Evolutionary conservation across 441 rosid species (phyloP), one percentile per base, ranked within the genome.

Genomic region (Capsella rubella): DNA sequence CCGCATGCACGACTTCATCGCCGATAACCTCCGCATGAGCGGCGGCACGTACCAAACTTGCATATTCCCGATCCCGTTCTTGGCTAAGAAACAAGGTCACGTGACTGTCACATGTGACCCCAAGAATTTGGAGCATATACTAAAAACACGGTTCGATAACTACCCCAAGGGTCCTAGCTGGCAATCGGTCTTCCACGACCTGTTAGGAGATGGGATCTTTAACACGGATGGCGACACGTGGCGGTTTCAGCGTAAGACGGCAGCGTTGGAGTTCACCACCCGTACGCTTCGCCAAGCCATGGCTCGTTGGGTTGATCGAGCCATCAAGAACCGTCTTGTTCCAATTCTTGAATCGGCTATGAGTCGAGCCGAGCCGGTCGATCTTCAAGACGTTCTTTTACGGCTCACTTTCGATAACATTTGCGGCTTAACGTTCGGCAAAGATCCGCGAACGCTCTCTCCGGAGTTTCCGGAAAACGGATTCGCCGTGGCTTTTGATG

Each of bases 51-150:
- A 93, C 83, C 97, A 93, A 84, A 90, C 98, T 1, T 90, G 95
- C 81, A 82, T 56, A 12, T 68, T 76, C 37, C 87, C 89, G 3
- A 43, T 93, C 46, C 97, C 98, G 0, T 80, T 86, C 52, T 50
- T 89, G 1, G 89, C 89, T 57, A 77, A 83, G 62, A 87, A 80
- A 81, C 90, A 90, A 70, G 88, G 93, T 11, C 95, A 87, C 75
- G 94, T 93, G 85, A 89, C 98, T 1, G 94, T 93, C 85, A 93
- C 98, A 58, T 90, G 95, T 74, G 88, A 90, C 67, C 97, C 98
- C 1, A 82, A 73, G 75, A 93, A 90, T 71, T 16, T 93, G 21
- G 97, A 93, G 85, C 91, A 88, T 68, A 82, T 93, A 42, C 67
- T 93, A 69, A 93, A 90, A 84, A 49, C 81, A 69, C 85, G 88